phyloP scores from a whole-genome alignment of 192 early-diverging fungal genomes.

The Diversispora eburnea region DNA sequence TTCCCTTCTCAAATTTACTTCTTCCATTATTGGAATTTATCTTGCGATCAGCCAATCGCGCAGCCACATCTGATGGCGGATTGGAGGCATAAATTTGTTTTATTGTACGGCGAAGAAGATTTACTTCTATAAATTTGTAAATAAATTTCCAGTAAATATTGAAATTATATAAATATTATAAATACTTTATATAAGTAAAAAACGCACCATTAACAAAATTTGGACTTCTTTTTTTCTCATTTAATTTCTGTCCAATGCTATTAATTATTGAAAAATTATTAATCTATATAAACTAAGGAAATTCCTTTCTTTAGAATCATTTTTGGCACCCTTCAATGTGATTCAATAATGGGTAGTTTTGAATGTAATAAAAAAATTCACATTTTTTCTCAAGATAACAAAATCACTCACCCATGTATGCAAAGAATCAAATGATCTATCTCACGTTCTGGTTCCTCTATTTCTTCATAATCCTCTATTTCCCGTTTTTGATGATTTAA shows the following conservation, averaged over 20 bases:
- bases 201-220: slow-evolving; percentile 55
- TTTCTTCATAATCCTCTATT: neutral
- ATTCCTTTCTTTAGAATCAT: neutral
- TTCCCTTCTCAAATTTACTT: neutral
- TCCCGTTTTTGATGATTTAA: slow-evolving; percentile 42
- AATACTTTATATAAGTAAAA: neutral
- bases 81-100: slow-evolving; percentile 34
- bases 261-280: neutral
- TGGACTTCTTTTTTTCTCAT: slow-evolving; percentile 64
- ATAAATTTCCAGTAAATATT: neutral
- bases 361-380: neutral
- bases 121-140: slow-evolving; percentile 51
- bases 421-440: slow-evolving; percentile 82
- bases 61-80: neutral
- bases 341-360: neutral
- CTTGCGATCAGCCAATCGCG: neutral
- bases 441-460: slow-evolving; percentile 51
- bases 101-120: slow-evolving; percentile 61
- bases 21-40: neutral
- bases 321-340: too few relatives aligned
- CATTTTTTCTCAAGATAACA: neutral
- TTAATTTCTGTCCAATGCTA: slow-evolving; percentile 81
- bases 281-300: neutral
- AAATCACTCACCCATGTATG: slow-evolving; percentile 62
- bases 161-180: neutral